Percentiles rank a stretch among this genome's conserved stretches.
Conservation (phyloP, 2,329 filamentous ascomycete genomes). For the Colletotrichum noveboracense region DNA sequence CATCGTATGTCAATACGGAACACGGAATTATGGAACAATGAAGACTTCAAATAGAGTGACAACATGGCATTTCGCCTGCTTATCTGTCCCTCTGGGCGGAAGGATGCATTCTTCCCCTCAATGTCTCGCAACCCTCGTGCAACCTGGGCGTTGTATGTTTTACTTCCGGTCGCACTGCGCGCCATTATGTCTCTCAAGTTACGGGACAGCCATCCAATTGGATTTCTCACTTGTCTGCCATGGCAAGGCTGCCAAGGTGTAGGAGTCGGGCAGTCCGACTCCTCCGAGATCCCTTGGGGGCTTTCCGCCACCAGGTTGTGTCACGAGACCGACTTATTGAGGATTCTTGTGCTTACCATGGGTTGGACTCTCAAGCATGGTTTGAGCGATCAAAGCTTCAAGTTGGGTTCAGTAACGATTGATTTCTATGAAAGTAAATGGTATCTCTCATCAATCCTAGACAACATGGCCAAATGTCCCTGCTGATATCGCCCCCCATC, state of each 20-base stretch:
- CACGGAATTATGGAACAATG: not conserved
- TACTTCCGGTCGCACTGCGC: not conserved
- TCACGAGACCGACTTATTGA: not conserved
- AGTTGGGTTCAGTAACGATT: accelerated
- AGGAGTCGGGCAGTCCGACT: not conserved
- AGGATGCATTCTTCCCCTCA: not conserved
- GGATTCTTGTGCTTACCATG: not conserved
- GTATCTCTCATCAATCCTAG: not conserved
- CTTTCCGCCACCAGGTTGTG: not conserved
- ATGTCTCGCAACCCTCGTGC: not conserved
- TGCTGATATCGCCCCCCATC: not conserved
- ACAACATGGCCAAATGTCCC: not conserved
- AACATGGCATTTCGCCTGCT: not conserved
- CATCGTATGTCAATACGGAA: not conserved
- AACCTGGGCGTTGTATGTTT: not conserved
- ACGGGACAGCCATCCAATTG: not conserved
- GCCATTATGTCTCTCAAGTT: not conserved
- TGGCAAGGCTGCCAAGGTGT: not conserved
- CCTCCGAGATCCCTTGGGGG: not conserved
- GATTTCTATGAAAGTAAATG: not conserved
- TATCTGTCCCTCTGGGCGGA: not conserved
- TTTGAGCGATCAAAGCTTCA: not conserved
- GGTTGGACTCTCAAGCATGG: not conserved
- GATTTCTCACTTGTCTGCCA: not conserved
- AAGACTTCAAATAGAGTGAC: not conserved